Conservation (phyloP, 768 basidiomycete species). For the Aureoboletus auriporus region DNA sequence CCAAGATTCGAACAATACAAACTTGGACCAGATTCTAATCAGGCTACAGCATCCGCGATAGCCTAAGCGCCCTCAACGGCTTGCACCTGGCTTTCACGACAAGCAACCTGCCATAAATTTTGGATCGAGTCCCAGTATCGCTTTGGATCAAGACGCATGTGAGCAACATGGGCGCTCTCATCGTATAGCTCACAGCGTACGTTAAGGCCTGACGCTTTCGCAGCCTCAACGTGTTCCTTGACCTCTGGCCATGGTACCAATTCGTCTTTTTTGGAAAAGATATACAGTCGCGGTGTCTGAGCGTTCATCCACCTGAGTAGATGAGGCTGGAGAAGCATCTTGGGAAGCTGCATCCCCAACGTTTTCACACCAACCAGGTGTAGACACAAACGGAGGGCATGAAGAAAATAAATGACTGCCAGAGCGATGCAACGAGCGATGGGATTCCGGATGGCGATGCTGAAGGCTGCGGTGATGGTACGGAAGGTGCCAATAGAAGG, state of each 20-base stretch:
- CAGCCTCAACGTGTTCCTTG: constrained; percentile 21
- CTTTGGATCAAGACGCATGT: constrained; percentile 28
- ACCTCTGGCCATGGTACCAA: constrained; percentile 28
- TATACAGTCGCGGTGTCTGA: constrained; percentile 32
- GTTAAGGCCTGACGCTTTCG: constrained; percentile 21
- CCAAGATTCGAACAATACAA: too few species aligned
- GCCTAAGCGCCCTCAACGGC: not conserved
- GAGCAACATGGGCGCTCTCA: constrained; percentile 34
- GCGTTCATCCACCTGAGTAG: constrained; percentile 31
- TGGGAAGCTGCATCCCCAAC: constrained; percentile 2
- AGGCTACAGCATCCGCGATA: too few species aligned
- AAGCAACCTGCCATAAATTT: constrained; percentile 19
- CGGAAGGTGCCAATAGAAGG: constrained; percentile 13
- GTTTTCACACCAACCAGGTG: constrained; percentile 13
- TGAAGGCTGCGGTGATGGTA: constrained; percentile 21
- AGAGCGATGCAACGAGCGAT: constrained; percentile 10
- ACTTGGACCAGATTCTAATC: too few species aligned
- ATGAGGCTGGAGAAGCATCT: constrained; percentile 15
- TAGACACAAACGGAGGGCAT: constrained; percentile 9
- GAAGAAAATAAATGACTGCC: constrained; percentile 9
- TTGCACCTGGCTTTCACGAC: constrained; percentile 1
- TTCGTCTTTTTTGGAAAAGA: constrained; percentile 32
- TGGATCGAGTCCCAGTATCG: constrained; percentile 25
- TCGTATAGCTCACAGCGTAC: constrained; percentile 29
- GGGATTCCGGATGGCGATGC: constrained; percentile 19